Evolutionary conservation across 441 rosid species (phyloP), one percentile per base, ranked within the genome.

Genomic region (Corymbia calophylla): DNA sequence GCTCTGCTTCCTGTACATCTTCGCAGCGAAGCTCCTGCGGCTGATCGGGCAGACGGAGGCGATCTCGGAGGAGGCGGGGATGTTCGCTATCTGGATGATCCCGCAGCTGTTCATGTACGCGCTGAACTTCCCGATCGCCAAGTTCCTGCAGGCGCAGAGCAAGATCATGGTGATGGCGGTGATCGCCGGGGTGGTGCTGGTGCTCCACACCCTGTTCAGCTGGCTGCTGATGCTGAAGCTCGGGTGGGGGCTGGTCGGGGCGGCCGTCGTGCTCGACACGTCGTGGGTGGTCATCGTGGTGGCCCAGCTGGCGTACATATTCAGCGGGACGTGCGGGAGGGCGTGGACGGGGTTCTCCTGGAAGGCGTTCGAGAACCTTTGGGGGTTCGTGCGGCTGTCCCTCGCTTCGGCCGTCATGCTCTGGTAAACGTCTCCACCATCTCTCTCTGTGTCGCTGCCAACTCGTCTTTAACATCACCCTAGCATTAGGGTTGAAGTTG

Each of bases 371-470:
- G 92, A 93, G 51, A 93, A 93, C 90, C 91, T 97, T 2, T 95
- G 94, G 95, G 94, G 95, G 5, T 97, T 97, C 91, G 97, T 93
- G 4, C 91, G 92, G 91, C 86, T 96, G 54, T 95, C 97, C 15
- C 91, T 96, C 1, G 96, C 98, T 9, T 97, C 98, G 3, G 97
- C 98, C 3, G 94, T 95, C 5, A 96, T 96, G 99, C 94, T 96
- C 39, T 97, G 98, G 99, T 97, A 44, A 92, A 94, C 5, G 44
- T 39, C 44, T 39, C 44, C 44, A 39, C 44, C 44, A 39, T 39
- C 6, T 39, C 44, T 31, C 7, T 2, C 16, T 21, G 3, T 21
- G 3, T 21, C 82, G 8, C 82, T 10, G 49, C 82, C 15, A 35
- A 68, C 11, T 68, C 80, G 2, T 68, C 80, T 68, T 68, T 32